Base-by-base conservation (phyloP, 805 yeast genomes). In the Suhomyces pyralidae region DNA sequence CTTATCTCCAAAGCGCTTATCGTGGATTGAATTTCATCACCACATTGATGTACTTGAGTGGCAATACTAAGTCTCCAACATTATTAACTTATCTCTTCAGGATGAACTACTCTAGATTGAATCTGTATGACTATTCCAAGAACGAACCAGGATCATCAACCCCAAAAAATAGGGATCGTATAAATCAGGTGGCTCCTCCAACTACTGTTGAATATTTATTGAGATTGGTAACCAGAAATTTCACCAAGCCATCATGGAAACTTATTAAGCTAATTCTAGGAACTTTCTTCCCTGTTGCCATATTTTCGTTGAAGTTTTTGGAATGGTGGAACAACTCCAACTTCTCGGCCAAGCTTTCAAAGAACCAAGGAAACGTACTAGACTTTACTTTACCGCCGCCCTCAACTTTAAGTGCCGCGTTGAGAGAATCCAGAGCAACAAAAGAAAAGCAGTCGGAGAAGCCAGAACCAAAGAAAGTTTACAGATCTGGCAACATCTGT, bases 241-340 rank as follows among this genome's bases (percentile, higher is more conserved):
- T 61, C 26, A 53, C 58, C 34, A 52, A 54, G 40, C 78, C 72
- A n/a, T 51, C 66, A 48, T 64, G 73, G 70, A 65, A 56, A 60
- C 54, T 70, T 40, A 53, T 64, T 52, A 65, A 68, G 54, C 57
- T 68, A 17, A 52, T 70, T 58, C 51, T 80, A 58, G 78, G 82
- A 48, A 71, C 88, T 2, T 66, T 84, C 45, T 82, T 93, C 69
- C 97, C 97, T 0, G 78, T 86, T 0, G 89, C 96, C 2, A 86
- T 92, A 49, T 91, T 93, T 64, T 62, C 85, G 22, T 76, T 92
- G 55, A 90, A 90, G 69, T 89, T 92, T 60, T 75, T 90, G 34
- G 97, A 92, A 67, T 92, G 97, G 97, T 92, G 96, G 96, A 83
- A 84, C 55, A 81, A 88, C 24, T 83, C 91, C 14, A 90, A 87